Percentiles rank a stretch among this genome's conserved stretches.
These are phyloP conservation scores for Coleophoma cylindrospora DNA, from an alignment of 2,329 filamentous ascomycete genomes.

Conservation along the genomic window DNA sequence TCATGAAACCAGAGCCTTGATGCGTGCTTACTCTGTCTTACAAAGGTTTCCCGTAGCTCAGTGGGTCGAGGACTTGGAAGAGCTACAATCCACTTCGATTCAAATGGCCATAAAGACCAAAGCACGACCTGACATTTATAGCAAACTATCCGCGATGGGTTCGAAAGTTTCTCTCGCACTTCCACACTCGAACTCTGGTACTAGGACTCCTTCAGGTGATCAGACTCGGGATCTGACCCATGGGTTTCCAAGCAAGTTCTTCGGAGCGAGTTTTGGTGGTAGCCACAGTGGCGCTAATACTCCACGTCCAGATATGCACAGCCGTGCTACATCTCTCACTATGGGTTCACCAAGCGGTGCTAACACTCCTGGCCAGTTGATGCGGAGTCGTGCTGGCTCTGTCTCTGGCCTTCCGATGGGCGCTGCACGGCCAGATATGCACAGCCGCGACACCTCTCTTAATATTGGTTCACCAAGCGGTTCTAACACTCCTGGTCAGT, in stretches of 20 bases:
- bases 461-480: background rate
- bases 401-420: background rate
- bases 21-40: constrained; percentile 59
- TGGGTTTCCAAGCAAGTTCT: background rate
- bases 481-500: background rate
- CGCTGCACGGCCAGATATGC: background rate
- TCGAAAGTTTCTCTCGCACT: background rate
- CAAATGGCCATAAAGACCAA: constrained; percentile 32
- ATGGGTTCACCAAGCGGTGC: background rate
- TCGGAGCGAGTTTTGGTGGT: background rate
- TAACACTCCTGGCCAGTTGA: background rate
- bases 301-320: background rate
- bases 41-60: constrained; percentile 63
- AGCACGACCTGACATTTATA: background rate
- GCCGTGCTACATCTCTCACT: background rate
- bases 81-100: constrained; percentile 54
- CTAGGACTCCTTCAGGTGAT: constrained; percentile 34
- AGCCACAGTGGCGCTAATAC: background rate
- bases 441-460: background rate
- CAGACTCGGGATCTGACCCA: background rate
- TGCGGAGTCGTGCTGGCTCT: background rate
- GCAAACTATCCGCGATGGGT: background rate
- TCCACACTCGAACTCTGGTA: constrained; percentile 41
- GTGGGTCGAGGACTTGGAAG: constrained; percentile 60
- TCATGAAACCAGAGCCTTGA: constrained; percentile 47